These are phyloP conservation scores for Hanseniaspora lachancei DNA, from an alignment of 805 yeast genomes.

Conservation along the genomic window DNA sequence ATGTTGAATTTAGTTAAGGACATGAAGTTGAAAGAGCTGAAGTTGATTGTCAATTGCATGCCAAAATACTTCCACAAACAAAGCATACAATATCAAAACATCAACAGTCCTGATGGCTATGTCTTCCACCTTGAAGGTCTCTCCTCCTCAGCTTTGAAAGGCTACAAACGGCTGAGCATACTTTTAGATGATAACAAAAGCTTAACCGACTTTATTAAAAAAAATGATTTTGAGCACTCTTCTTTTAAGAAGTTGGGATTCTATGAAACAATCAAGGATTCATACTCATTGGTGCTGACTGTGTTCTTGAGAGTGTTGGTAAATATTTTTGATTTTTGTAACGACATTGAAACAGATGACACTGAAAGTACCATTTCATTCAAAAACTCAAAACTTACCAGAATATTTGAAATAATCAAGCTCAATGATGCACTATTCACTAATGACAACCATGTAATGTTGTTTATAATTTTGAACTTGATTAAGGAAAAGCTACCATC, in stretches of 20 bases:
- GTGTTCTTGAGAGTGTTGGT: constrained; percentile 6
- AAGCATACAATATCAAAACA: background rate
- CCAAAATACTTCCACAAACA: constrained; percentile 11
- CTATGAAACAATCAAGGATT: background rate
- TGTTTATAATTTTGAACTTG: background rate
- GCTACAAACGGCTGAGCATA: constrained; percentile 1
- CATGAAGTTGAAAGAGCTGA: background rate
- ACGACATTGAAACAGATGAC: constrained; percentile 3
- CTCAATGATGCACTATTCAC: background rate
- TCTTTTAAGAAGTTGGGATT: background rate
- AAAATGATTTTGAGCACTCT: background rate
- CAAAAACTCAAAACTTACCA: background rate
- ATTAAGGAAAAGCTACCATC: background rate
- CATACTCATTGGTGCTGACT: background rate
- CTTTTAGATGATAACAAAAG: background rate
- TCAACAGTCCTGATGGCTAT: background rate
- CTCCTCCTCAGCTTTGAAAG: background rate
- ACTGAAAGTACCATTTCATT: background rate
- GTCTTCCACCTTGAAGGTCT: background rate
- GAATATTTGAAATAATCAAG: background rate
- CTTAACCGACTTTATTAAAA: background rate
- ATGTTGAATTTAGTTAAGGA: background rate
- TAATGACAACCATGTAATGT: background rate
- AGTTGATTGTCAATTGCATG: constrained; percentile 9
- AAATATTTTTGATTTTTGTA: background rate